Conservation (phyloP, 345 rosid species). For the Gossypium anomalum region DNA sequence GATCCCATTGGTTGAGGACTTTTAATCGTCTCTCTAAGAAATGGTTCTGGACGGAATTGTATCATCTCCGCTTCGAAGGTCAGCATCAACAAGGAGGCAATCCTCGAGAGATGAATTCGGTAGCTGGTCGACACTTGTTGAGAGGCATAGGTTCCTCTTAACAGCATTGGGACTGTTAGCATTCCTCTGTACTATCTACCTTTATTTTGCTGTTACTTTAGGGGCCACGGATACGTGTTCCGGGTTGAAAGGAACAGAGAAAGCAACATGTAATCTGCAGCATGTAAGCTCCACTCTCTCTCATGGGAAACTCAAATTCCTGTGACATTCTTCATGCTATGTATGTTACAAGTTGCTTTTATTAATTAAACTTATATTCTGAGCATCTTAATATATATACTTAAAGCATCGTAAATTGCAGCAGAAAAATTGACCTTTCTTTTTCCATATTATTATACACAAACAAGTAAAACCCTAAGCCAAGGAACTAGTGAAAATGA, state of each 20-base stretch:
- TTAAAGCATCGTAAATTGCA: too few relatives aligned
- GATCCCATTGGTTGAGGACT: conserved; percentile 15
- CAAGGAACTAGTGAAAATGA: neutral
- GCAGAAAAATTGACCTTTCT: neutral
- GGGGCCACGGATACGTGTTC: conserved; percentile 57
- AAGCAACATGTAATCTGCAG: conserved; percentile 54
- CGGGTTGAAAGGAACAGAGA: conserved; percentile 58
- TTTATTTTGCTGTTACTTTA: conserved; percentile 85
- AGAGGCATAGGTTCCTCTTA: conserved; percentile 84
- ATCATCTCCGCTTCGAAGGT: conserved; percentile 70
- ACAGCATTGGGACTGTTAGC: conserved; percentile 70
- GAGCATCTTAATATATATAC: too few relatives aligned
- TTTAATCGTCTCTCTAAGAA: neutral
- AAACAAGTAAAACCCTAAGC: neutral
- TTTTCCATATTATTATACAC: neutral
- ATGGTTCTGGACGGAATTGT: conserved; percentile 76
- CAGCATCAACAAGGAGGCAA: conserved; percentile 55
- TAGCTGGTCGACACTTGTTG: conserved; percentile 62
- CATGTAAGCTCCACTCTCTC: conserved; percentile 42
- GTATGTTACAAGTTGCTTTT: neutral
- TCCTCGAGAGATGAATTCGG: conserved; percentile 69
- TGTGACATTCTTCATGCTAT: neutral
- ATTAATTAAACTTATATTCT: neutral
- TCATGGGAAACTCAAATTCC: conserved; percentile 57
- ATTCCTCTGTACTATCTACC: conserved; percentile 80